These are phyloP conservation scores for Neckera pumila DNA, from an alignment of 225 moss, liverwort and hornwort genomes.

Conservation along the genomic window DNA sequence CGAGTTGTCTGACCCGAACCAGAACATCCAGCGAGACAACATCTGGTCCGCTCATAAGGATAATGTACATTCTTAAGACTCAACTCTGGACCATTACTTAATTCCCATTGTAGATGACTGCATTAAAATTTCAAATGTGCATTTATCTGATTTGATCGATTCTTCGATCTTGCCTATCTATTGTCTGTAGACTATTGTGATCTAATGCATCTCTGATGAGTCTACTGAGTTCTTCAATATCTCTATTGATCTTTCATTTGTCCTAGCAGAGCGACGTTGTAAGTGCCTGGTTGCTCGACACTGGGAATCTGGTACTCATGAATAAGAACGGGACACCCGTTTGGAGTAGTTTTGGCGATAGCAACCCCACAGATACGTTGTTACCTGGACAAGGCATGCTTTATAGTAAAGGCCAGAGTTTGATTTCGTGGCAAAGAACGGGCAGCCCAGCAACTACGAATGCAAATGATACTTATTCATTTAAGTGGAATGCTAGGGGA, in stretches of 20 bases:
- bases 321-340: fast-evolving
- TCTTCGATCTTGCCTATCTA: background rate
- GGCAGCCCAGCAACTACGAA: background rate
- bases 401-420: too few relatives aligned
- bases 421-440: background rate
- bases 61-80: too few relatives aligned
- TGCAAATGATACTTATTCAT: background rate
- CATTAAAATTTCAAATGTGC: background rate
- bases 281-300: background rate
- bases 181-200: background rate
- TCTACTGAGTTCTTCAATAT: background rate
- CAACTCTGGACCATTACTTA: background rate
- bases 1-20: background rate
- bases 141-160: background rate
- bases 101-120: background rate
- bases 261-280: background rate
- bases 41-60: background rate
- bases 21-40: too few relatives aligned
- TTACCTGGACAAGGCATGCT: background rate
- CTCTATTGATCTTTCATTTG: too few relatives aligned
- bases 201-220: background rate
- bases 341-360: conserved; percentile 1
- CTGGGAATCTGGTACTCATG: background rate
- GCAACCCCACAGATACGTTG: background rate
- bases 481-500: background rate